Base-by-base conservation (phyloP, 345 rosid genomes). In the Hevea brasiliensis region DNA sequence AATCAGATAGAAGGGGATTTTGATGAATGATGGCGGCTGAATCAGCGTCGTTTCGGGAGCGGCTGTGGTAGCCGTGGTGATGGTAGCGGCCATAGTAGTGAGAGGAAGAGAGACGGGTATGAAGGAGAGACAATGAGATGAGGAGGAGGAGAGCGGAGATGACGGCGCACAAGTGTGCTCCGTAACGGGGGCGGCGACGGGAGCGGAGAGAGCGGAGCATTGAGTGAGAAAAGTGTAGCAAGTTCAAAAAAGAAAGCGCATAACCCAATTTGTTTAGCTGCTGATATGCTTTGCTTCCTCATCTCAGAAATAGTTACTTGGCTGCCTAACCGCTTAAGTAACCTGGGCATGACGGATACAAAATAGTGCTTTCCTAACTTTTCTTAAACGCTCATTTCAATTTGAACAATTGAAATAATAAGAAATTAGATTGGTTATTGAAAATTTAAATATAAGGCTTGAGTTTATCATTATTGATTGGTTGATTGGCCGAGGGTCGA, bases 121-220 rank as follows among this genome's bases (percentile, higher is more conserved):
- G 79, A 73, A 92, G 97, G 73, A 94, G 89, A 48, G 97, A 89
- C 42, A 94, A 97, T 12, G 97, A 90, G 41, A 84, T 70, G 71
- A 94, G 93, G 70, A 94, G 97, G 67, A 94, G 88, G 23, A 94
- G 81, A 67, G 97, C 95, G 18, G 95, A 89, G 61, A 86, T 55
- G 14, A 84, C 64, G 69, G 97, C 93, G 81, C 97, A 90, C 15
- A 87, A 61, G 32, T 88, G 93, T 3, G 90, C 86, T 18, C 96
- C 92, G 84, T 88, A 89, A 61, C 87, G 89, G 48, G 91, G 90
- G 11, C 93, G 96, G 40, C 98, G 96, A 48, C 98, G 96, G 58
- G 96, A 77, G 64, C 90, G 82, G 7, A 84, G 84, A 14, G 75
- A 84, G 47, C 74, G 81, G 0, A 86, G 81, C 89, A 86, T 87